These are phyloP conservation scores for Mycosphaerella sp. DNA, from an alignment of 2,329 filamentous ascomycete genomes.

Conservation along the genomic window DNA sequence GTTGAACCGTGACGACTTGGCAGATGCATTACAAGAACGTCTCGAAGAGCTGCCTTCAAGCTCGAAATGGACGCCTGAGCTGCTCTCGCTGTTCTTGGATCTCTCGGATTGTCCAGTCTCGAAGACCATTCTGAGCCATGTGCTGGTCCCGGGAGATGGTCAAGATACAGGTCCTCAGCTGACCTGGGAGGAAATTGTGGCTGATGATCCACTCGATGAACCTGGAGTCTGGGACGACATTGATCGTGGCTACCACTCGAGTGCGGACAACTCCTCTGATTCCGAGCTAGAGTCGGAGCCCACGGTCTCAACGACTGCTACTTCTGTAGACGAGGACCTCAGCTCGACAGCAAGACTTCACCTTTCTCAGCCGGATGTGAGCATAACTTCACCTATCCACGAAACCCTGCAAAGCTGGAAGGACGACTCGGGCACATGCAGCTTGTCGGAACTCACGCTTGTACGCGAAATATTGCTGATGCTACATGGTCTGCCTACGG, in stretches of 20 bases:
- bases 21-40: slow-evolving; percentile 59
- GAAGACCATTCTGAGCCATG: slow-evolving; percentile 58
- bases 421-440: neutral
- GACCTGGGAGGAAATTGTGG: slow-evolving; percentile 73
- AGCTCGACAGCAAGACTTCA: slow-evolving; percentile 32
- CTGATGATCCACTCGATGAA: slow-evolving; percentile 67
- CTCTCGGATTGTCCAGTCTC: slow-evolving; percentile 74
- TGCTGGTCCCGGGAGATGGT: slow-evolving; percentile 41
- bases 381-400: slow-evolving; percentile 37
- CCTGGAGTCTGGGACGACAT: slow-evolving; percentile 64
- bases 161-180: slow-evolving; percentile 38
- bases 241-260: slow-evolving; percentile 60
- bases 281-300: slow-evolving; percentile 30
- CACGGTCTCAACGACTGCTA: slow-evolving; percentile 31
- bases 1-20: slow-evolving; percentile 70
- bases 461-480: slow-evolving; percentile 78
- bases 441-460: slow-evolving; percentile 64
- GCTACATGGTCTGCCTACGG: slow-evolving; percentile 71
- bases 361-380: slow-evolving; percentile 29
- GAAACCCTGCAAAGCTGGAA: slow-evolving; percentile 15
- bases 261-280: slow-evolving; percentile 50
- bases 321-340: slow-evolving; percentile 37
- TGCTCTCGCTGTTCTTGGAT: slow-evolving; percentile 69
- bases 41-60: slow-evolving; percentile 53
- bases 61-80: slow-evolving; percentile 69